phyloP scores from a whole-genome alignment of 139 green algal genomes.

The Spirogloea muscicola region DNA sequence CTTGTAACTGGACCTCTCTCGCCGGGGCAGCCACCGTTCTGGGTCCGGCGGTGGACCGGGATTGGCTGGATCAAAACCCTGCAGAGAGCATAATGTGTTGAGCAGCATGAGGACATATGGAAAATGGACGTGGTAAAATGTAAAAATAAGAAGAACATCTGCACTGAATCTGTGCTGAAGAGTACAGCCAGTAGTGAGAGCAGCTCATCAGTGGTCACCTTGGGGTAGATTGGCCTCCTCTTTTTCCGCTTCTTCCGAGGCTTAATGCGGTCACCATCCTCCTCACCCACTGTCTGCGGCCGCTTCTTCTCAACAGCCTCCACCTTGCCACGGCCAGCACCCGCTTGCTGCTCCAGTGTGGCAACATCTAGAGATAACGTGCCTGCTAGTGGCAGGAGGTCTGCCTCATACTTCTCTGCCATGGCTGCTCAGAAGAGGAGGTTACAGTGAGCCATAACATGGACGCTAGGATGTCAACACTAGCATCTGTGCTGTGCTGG shows the following conservation, averaged over 20 bases:
- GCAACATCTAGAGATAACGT: slow-evolving; percentile 6
- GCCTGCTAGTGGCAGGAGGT: slow-evolving; percentile 25
- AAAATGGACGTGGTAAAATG: too few relatives aligned
- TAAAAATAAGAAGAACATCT: too few relatives aligned
- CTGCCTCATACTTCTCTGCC: slow-evolving; percentile 9
- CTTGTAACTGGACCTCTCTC: slow-evolving; percentile 74
- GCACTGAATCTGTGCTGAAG: too few relatives aligned
- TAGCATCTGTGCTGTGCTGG: background rate
- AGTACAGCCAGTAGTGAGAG: too few relatives aligned
- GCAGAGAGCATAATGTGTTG: too few relatives aligned
- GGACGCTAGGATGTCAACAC: background rate
- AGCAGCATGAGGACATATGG: too few relatives aligned
- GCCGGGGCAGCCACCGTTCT: slow-evolving; percentile 94
- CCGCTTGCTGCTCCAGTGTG: slow-evolving; percentile 7
- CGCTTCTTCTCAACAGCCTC: background rate
- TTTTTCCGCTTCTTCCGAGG: slow-evolving; percentile 42
- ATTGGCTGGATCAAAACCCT: slow-evolving; percentile 80
- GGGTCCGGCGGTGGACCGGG: slow-evolving; percentile 77
- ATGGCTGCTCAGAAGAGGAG: background rate
- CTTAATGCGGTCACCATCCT: background rate
- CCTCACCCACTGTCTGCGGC: background rate
- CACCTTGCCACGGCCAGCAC: background rate
- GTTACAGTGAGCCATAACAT: background rate
- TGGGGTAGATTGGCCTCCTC: slow-evolving; percentile 57
- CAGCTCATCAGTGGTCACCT: too few relatives aligned